Percentiles rank a stretch among this genome's conserved stretches.
Conservation (phyloP, 2,329 filamentous ascomycete genomes). For the Rhynchosporium graminicola region DNA sequence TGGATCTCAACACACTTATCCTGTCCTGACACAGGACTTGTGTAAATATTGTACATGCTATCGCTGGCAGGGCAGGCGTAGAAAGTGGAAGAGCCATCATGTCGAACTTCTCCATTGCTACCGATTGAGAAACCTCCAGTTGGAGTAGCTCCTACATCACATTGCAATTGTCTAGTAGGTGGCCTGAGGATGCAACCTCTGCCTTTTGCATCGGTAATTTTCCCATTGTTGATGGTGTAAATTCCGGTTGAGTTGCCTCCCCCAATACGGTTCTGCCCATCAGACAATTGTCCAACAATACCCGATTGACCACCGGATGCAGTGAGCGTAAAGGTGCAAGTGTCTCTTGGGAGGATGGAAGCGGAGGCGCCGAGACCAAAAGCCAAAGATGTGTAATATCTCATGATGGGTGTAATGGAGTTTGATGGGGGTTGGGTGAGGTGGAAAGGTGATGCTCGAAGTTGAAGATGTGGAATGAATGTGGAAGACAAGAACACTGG, state of each 20-base stretch:
- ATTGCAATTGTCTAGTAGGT: slow-evolving; percentile 23
- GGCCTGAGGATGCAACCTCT: slow-evolving; percentile 59
- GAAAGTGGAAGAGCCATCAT: slow-evolving; percentile 54
- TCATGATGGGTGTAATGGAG: slow-evolving; percentile 41
- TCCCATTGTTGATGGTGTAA: slow-evolving; percentile 54
- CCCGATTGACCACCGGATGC: slow-evolving; percentile 52
- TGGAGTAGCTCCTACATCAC: slow-evolving; percentile 54
- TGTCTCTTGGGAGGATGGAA: slow-evolving; percentile 43
- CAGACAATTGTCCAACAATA: slow-evolving; percentile 56
- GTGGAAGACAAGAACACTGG: not conserved
- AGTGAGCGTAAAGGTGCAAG: slow-evolving; percentile 52
- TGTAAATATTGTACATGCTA: slow-evolving; percentile 45
- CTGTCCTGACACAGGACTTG: slow-evolving; percentile 17
- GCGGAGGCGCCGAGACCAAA: slow-evolving; percentile 42
- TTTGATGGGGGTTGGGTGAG: not conserved
- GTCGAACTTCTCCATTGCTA: slow-evolving; percentile 53
- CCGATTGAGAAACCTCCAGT: slow-evolving; percentile 57
- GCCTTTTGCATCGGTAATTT: slow-evolving; percentile 55
- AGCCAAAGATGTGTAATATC: slow-evolving; percentile 41
- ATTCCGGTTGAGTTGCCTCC: slow-evolving; percentile 48
- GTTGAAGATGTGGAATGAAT: not conserved
- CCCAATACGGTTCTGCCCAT: slow-evolving; percentile 62
- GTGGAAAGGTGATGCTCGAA: not conserved
- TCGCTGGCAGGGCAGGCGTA: slow-evolving; percentile 52
- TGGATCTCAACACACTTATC: slow-evolving; percentile 42